A percentile compares a stretch with the other conserved stretches of the same genome.
These are phyloP conservation scores for Vitis rotundifolia DNA, from an alignment of 164 flowering plant genomes.

Conservation along the genomic window DNA sequence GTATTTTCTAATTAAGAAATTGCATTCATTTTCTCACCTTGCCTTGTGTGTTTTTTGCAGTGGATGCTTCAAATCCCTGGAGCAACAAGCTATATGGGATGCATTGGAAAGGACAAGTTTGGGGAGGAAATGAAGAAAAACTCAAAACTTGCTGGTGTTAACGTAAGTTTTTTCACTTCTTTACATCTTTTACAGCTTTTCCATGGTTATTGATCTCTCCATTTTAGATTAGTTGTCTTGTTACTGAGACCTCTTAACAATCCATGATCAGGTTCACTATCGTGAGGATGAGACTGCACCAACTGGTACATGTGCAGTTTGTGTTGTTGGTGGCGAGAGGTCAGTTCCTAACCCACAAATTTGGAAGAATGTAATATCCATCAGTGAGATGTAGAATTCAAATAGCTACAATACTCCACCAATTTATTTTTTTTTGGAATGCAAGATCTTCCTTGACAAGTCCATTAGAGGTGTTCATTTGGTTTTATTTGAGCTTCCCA, in stretches of 20 bases:
- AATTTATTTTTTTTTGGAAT: no score
- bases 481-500: no score
- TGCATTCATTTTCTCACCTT: background rate
- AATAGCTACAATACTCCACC: no score
- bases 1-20: background rate
- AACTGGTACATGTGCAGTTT: conserved; percentile 96
- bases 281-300: conserved; percentile 83
- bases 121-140: conserved; percentile 96
- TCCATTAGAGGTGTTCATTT: no score
- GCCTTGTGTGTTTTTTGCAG: conserved; percentile 38
- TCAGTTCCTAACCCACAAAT: conserved; percentile 25
- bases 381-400: no score
- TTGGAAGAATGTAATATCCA: no score
- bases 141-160: conserved; percentile 75
- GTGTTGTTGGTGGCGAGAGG: conserved; percentile 98
- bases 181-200: background rate
- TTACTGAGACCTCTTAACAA: background rate
- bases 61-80: conserved; percentile 98
- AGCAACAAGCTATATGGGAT: conserved; percentile 90
- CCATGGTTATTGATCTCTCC: no score
- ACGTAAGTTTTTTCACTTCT: conserved; percentile 43
- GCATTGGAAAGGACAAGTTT: conserved; percentile 95
- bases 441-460: no score
- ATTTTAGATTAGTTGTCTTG: no score
- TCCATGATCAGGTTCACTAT: conserved; percentile 69